A percentile compares a stretch with the other conserved stretches of the same genome.
Conservation (phyloP, 345 rosid genomes). For the Eucalyptus globulus region DNA sequence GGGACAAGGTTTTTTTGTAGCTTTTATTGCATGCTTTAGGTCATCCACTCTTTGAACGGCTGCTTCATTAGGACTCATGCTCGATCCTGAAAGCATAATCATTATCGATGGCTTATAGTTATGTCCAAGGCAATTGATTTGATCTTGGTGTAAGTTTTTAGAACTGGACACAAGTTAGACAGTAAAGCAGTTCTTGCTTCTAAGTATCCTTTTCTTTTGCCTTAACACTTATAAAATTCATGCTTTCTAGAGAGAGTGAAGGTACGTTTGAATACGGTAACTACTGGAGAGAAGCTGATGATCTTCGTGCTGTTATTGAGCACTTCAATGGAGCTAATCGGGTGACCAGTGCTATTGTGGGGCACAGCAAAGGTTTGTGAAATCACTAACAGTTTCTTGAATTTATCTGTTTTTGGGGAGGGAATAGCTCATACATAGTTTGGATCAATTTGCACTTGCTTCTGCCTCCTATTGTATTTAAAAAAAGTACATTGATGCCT, state of each 20-base stretch:
- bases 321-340: neutral
- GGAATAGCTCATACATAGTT: neutral
- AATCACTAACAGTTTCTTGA: neutral
- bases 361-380: slow-evolving; percentile 3
- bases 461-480: neutral
- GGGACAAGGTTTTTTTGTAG: neutral
- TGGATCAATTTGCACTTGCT: neutral
- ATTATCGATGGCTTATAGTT: neutral
- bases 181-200: neutral
- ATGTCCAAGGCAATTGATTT: neutral
- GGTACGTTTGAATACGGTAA: slow-evolving; percentile 67
- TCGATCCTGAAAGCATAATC: neutral
- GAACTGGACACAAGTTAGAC: neutral
- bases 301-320: neutral
- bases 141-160: neutral
- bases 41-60: neutral
- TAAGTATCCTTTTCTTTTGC: neutral
- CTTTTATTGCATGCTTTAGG: neutral
- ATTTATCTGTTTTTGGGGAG: neutral
- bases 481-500: neutral
- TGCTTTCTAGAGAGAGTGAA: slow-evolving; percentile 63
- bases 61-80: neutral
- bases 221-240: neutral
- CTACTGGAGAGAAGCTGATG: slow-evolving; percentile 72
- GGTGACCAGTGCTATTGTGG: neutral